These are phyloP conservation scores for Cylindrotheca fusiformis DNA, from an alignment of 108 stramenopile genomes.

Conservation along the genomic window DNA sequence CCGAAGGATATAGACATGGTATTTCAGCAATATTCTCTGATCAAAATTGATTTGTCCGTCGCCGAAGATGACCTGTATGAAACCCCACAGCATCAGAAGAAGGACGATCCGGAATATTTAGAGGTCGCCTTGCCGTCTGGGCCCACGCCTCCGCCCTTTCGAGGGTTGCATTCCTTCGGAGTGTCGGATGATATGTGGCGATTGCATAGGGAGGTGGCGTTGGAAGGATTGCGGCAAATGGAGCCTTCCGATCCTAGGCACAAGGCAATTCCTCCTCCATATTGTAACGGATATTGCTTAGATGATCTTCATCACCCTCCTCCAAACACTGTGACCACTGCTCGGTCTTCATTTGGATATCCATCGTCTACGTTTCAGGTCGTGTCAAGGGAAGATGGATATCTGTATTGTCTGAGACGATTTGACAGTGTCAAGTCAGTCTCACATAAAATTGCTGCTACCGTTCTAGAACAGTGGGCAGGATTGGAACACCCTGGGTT, in stretches of 20 bases:
- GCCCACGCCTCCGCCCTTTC: constrained; percentile 39
- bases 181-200: constrained; percentile 56
- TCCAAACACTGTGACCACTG: background rate
- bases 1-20: no score
- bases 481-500: constrained; percentile 70
- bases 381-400: constrained; percentile 65
- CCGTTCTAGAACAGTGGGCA: constrained; percentile 65
- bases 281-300: constrained; percentile 27
- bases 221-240: constrained; percentile 60
- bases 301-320: constrained; percentile 16
- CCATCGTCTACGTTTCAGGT: constrained; percentile 65
- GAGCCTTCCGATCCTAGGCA: constrained; percentile 63
- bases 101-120: constrained; percentile 11
- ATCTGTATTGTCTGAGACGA: constrained; percentile 79
- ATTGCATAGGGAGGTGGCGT: constrained; percentile 58
- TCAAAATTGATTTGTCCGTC: no score
- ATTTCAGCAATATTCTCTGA: no score
- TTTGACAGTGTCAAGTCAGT: constrained; percentile 85
- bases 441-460: constrained; percentile 73
- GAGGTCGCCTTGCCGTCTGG: constrained; percentile 38
- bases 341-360: constrained; percentile 77
- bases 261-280: constrained; percentile 38
- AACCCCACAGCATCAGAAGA: background rate
- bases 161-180: constrained; percentile 42
- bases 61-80: background rate